A percentile compares a stretch with the other conserved stretches of the same genome.
phyloP scores from a whole-genome alignment of 2,329 filamentous ascomycete species.

The Curvularia hawaiiensis region DNA sequence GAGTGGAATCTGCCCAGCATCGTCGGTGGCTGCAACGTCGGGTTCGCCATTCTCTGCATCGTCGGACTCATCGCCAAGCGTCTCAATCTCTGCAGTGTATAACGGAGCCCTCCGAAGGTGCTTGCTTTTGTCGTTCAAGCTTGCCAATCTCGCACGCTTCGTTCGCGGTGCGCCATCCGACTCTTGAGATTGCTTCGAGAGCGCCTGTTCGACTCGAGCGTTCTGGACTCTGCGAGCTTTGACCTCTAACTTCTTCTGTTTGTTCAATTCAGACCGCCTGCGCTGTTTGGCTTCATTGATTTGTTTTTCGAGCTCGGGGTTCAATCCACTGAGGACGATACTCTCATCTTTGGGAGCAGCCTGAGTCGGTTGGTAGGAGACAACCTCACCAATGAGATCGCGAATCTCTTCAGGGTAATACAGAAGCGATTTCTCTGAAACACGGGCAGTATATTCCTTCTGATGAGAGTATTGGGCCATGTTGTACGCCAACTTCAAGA shows the following conservation, averaged over 20 bases:
- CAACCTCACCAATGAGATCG: conserved; percentile 30
- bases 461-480: conserved; percentile 52
- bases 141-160: conserved; percentile 33
- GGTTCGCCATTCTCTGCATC: conserved; percentile 7
- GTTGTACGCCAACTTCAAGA: conserved; percentile 56
- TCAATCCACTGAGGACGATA: conserved; percentile 30
- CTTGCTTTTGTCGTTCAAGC: conserved; percentile 34
- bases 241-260: conserved; percentile 25
- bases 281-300: conserved; percentile 26
- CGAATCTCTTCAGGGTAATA: conserved; percentile 42
- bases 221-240: conserved; percentile 29
- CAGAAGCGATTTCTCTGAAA: conserved; percentile 30
- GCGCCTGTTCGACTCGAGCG: conserved; percentile 23
- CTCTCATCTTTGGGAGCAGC: conserved; percentile 37
- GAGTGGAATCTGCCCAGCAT: conserved; percentile 18
- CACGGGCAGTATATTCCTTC: conserved; percentile 8
- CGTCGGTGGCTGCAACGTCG: conserved; percentile 7
- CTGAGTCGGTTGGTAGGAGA: conserved; percentile 22
- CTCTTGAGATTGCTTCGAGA: conserved; percentile 14
- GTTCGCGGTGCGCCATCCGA: conserved; percentile 13
- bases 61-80: conserved; percentile 19
- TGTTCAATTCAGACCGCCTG: conserved; percentile 19
- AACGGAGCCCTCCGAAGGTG: conserved; percentile 23
- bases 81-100: conserved; percentile 3
- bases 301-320: conserved; percentile 27